A percentile compares a stretch with the other conserved stretches of the same genome.
Evolutionary conservation across 345 rosid genomes (phyloP).

Genomic region (Populus alba): DNA sequence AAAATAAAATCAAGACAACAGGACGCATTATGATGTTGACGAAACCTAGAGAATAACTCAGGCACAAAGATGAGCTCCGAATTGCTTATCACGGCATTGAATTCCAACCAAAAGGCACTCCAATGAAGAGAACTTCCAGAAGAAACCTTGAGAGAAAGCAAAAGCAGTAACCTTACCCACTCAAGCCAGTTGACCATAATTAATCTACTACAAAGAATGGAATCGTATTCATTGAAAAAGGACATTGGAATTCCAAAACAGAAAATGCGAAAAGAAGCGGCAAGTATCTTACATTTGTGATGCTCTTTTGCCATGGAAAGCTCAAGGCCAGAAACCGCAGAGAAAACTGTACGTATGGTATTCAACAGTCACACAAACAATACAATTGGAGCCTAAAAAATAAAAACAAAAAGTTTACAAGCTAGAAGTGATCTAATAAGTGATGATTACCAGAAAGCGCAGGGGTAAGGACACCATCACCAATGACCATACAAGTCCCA

Average conservation of each 20-base stretch:
- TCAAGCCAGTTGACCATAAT: not conserved
- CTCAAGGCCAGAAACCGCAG: conserved; percentile 91
- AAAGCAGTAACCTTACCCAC: not conserved
- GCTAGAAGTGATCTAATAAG: conserved; percentile 7
- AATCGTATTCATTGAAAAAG: not conserved
- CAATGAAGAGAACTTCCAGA: not conserved
- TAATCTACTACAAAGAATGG: not conserved
- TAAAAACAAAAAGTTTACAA: not conserved
- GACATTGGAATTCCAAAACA: not conserved
- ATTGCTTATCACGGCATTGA: not conserved
- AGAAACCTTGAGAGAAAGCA: not conserved
- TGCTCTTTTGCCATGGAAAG: conserved; percentile 73
- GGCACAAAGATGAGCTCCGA: not conserved
- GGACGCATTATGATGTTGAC: not conserved
- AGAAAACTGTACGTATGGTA: conserved; percentile 54
- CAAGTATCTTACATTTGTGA: conserved; percentile 59
- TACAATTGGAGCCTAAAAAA: conserved; percentile 7
- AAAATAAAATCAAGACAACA: not conserved
- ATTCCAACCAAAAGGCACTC: not conserved
- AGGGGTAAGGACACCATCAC: conserved; percentile 89
- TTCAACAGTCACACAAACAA: conserved; percentile 10
- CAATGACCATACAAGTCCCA: conserved; percentile 96
- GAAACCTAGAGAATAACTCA: not conserved
- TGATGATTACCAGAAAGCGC: conserved; percentile 71
- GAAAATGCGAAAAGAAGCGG: not conserved